Conservation (phyloP, 306 rosid genomes). For the Phaseolus lunatus region DNA sequence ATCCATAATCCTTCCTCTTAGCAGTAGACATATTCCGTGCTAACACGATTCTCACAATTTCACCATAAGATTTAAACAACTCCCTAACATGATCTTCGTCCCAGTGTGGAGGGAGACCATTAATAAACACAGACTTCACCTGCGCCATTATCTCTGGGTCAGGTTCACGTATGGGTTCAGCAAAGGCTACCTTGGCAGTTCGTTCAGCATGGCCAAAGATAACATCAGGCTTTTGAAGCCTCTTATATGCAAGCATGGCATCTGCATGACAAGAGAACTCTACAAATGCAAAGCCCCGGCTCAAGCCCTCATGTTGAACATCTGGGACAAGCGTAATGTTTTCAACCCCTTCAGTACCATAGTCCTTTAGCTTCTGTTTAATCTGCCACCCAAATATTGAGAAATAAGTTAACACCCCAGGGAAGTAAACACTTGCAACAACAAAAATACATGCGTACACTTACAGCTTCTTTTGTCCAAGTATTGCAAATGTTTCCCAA, state of each 20-base stretch:
- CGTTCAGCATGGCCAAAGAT: conserved; percentile 86
- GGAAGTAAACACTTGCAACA: conserved; percentile 28
- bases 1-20: conserved; percentile 87
- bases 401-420: conserved; percentile 42
- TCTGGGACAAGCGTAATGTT: conserved; percentile 73
- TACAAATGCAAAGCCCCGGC: conserved; percentile 83
- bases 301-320: conserved; percentile 69
- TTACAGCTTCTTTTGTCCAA: conserved; percentile 88
- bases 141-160: conserved; percentile 80
- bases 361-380: conserved; percentile 73
- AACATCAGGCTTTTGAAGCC: conserved; percentile 87
- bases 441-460: conserved; percentile 40
- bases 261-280: conserved; percentile 77
- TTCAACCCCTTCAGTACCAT: conserved; percentile 77
- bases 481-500: conserved; percentile 84
- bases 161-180: conserved; percentile 77
- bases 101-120: conserved; percentile 82
- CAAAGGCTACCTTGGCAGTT: conserved; percentile 89
- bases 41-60: conserved; percentile 64
- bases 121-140: conserved; percentile 82
- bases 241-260: conserved; percentile 86
- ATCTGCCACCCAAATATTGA: conserved; percentile 61
- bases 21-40: conserved; percentile 76
- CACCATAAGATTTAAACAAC: conserved; percentile 66
- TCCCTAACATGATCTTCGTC: conserved; percentile 66